Conservation (phyloP, 202 grass and related monocot species). For the Eragrostis tef region DNA sequence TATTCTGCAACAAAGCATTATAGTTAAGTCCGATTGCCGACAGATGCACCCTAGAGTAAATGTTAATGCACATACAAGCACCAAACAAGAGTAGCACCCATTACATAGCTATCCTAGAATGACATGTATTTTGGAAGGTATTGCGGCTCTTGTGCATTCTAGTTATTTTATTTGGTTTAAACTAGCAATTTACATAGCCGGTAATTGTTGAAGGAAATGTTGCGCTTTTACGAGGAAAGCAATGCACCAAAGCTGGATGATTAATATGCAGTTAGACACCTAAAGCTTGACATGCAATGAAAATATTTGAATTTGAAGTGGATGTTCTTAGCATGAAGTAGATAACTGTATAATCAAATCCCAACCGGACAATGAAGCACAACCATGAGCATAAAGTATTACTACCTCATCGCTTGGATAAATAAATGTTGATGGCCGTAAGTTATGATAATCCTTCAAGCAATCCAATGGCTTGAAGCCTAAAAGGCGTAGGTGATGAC, state of each 20-base stretch:
- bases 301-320: constrained; percentile 24
- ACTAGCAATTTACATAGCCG: constrained; percentile 5
- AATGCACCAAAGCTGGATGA: constrained; percentile 21
- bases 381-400: constrained; percentile 14
- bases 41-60: constrained; percentile 32
- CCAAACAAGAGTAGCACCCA: not conserved
- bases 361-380: not conserved
- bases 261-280: constrained; percentile 23
- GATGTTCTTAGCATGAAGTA: too few species aligned
- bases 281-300: constrained; percentile 28
- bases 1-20: constrained; percentile 70
- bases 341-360: constrained; percentile 18
- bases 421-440: constrained; percentile 86
- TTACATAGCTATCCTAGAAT: not conserved
- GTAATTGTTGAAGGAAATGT: not conserved
- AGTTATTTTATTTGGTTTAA: not conserved
- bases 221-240: constrained; percentile 14
- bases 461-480: constrained; percentile 92
- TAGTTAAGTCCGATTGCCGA: constrained; percentile 18
- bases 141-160: not conserved
- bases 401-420: constrained; percentile 89
- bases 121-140: not conserved
- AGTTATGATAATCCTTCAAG: constrained; percentile 97
- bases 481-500: constrained; percentile 78
- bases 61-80: not conserved